Base-by-base conservation (phyloP, 805 yeast species). In the Cyberlindnera mycetangii region DNA sequence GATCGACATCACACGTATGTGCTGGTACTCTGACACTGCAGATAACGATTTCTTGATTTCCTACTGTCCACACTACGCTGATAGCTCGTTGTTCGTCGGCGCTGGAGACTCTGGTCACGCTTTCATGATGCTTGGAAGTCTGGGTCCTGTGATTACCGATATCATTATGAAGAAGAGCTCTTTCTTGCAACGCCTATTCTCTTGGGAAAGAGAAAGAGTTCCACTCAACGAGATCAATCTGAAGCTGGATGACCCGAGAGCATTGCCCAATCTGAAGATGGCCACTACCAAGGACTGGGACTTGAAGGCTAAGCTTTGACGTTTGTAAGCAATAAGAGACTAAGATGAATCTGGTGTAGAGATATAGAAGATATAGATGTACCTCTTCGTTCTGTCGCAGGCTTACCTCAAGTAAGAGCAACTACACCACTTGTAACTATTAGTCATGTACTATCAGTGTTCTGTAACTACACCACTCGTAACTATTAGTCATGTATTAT, bases 51-150 rank as follows among this genome's bases (percentile, higher is more conserved):
- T 62, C 39, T 44, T 69, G 18, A 62, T 69, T 32, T 67, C 65
- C 22, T 60, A 56, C 39, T 58, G 59, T 34, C 73, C 72, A 0
- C 40, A 59, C 20, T 56, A 53, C 28, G 48, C 44, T 9, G 56
- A 60, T 9, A 36, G 54, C n/a, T 60, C 63, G 15, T 51, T 66
- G 8, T 59, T 58, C 35, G 66, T 65, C 3, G 65, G 65, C 19
- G 60, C 67, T 24, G 73, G 73, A 33, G 72, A 68, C 45, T 62
- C 69, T 15, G 71, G 71, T 0, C 72, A 68, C 51, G 68, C 62
- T 5, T 69, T 65, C 44, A 66, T 64, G 58, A 61, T 67, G 54
- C 51, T 67, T 24, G 70, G 69, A 2, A 58, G 58, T 21, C 50
- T 68, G 15, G 72, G 73, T 18, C 51, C 49, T 10, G 51, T 51